Evolutionary conservation across 768 basidiomycete genomes (phyloP), one percentile per base, ranked within the genome.

Genomic region (Galerina sulciceps): DNA sequence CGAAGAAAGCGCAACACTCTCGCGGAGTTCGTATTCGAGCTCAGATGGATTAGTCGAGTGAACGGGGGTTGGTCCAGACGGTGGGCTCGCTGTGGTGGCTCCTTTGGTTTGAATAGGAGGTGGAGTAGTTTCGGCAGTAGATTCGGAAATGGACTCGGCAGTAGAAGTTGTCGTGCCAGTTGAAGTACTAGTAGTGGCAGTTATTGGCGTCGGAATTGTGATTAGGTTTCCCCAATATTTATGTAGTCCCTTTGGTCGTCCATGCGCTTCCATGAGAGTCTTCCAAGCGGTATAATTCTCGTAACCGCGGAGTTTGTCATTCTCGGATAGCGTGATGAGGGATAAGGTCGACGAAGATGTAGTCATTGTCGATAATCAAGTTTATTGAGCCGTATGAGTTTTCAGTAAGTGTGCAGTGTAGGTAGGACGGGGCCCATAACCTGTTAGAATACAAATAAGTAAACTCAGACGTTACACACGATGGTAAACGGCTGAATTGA

Each of bases 21-120:
- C 26, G 38, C 59, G 54, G 35, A 60, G 59, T 31, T 60, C 59
- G n/a, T 60, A 60, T 41, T 60, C 53, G 6, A 56, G 54, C 5
- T 26, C 35, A 5, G 34, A 22, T 17, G 59, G 59, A 4, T 31
- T 60, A 11, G 35, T 52, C 3, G 59, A 60, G 54, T 60, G 48
- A 18, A 57, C 48, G 4, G 59, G 59, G 26, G 59, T 60, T 23
- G 55, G 34, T 41, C 40, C 31, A 43, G 51, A 8, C 4, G 26
- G 26, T 8, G 26, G 6, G 51, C 38, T 40, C 10, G 51, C 23
- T 9, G 17, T 10, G 36, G 18, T 22, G 20, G 31, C n/a, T n/a
- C n/a, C 8, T 15, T 41, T 10, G 31, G 14, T 17, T 43, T 15
- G 40, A 17, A 23, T 45, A 31, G 53, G n/a, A 43, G 34, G 22